Evolutionary conservation across 2,329 filamentous ascomycete species (phyloP), one percentile per base, ranked within the genome.

Genomic region (Phyllosticta paracitricarpa): DNA sequence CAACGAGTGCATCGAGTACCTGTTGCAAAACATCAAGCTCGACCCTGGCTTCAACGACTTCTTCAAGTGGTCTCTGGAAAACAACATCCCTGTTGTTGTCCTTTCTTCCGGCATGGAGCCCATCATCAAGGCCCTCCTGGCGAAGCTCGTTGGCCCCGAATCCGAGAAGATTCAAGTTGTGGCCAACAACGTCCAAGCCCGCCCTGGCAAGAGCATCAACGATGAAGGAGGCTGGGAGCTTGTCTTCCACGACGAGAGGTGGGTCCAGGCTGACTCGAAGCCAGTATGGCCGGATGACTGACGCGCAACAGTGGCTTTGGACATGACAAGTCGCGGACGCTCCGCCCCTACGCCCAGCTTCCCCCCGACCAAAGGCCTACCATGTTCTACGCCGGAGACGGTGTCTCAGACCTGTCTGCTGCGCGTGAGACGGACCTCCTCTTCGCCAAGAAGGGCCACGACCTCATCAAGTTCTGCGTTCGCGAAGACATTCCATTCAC

Each of bases 301-400:
- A 59, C 52, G 52, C 51, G 19, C 9, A 26, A 26, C 54, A 62
- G 88, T 71, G 82, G 86, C 62, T 95, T 95, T 69, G 94, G 94
- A n/a, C 94, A 99, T 72, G 93, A 99, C 81, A 99, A 99, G 83
- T 92, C 88, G 26, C 80, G 93, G 59, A 90, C 94, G 72, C 91
- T 99, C 69, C 85, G 89, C 66, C 91, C 91, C 58, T 97, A 97
- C 76, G 87, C 88, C 2, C 80, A 84, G 26, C 80, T 96, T 53
- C 85, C 89, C 0, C 79, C 79, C 14, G 73, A 79, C 33, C 76
- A 88, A 69, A 82, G 91, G 52, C 94, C 94, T 2, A 86, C 85
- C 51, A 84, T 97, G 77, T 91, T 97, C 74, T 99, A 99, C 70
- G 93, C 94, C 33, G 94, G 94, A 62, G 93, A 97, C 68, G 93